Evolutionary conservation across 2,329 filamentous ascomycete species (phyloP), one percentile per base, ranked within the genome.

Genomic region (Hymenotorrendiella dingleyae): DNA sequence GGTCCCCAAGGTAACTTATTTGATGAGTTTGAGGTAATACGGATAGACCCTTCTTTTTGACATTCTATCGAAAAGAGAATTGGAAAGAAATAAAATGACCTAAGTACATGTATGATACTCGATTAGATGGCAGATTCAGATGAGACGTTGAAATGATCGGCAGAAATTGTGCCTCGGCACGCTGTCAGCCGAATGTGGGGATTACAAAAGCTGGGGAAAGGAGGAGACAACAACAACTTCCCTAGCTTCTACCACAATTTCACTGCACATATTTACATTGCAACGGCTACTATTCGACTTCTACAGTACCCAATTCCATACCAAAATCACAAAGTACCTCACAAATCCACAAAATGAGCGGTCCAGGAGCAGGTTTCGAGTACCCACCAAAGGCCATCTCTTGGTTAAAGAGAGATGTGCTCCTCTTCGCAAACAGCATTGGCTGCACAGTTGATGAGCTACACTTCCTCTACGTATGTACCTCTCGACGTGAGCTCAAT

Each of bases 361-460:
- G 53, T 24, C 60, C 61, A 48, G 78, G 78, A 54, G 77, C 71
- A 61, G 87, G 88, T 58, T 89, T 90, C 67, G 78, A 93, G 66
- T 94, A 85, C 64, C 86, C 87, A 45, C 66, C 76, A 36, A 70
- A 78, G 59, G 76, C 83, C 60, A 87, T 94, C 9, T 77, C 82
- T 56, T 96, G 89, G 90, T 67, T 86, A 57, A 89, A 90, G 76
- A 80, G 90, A 53, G 90, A 96, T 71, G 79, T 82, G 26, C 73
- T 96, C 48, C 80, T 97, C 48, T 96, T 96, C 64, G 89, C 90
- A 55, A 84, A 84, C 66, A 91, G 84, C 68, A 91, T 96, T 63
- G 90, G 90, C 43, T 82, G 76, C 61, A 91, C 79, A 10, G 74
- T 76, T 29, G n/a, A 94, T 56, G 90, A 96, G 72, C 78, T 95